Base-by-base conservation (phyloP, 352 stramenopile genomes). In the Globisporangium emineosum region DNA sequence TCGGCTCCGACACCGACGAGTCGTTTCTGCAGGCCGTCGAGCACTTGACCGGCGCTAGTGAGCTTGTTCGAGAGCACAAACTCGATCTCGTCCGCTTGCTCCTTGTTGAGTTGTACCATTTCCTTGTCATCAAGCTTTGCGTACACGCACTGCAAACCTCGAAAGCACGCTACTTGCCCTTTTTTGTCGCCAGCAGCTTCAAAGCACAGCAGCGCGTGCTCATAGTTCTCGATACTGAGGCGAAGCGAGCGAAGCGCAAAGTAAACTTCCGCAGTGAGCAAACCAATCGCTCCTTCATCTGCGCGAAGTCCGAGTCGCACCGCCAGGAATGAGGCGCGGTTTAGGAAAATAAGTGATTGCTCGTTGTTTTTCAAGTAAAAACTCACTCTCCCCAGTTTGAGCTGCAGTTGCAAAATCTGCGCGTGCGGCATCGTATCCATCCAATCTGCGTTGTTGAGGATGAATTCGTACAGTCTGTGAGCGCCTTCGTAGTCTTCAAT, bases 11-110 rank as follows among this genome's bases (percentile, higher is more conserved):
- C 73, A 4, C 83, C 81, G 2, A 91, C 80, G 2, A 91, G 77
- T 17, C 79, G 70, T 53, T 80, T 65, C 47, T 90, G 78, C 4
- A 93, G 67, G 2, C 69, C 57, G 23, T 76, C 64, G 6, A 92
- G 73, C 57, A 76, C 63, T 8, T 71, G 54, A n/a, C 56, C 66
- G 2, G 74, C 74, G 12, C 64, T 59, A 19, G 52, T 64, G 9
- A 92, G 55, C 29, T 84, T 89, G 23, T 88, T 80, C 2, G 76
- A 43, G 0, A 94, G 57, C 0, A 70, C 73, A 67, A 90, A 88
- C 62, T 89, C 81, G 27, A 94, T 87, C 15, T 85, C 77, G 10
- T 94, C 78, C 0, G 79, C 86, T 15, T 83, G 77, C 5, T 64
- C n/a, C 13, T 76, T 78, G 23, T 82, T 84, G 2, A 65, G 62